Evolutionary conservation across 257 asterid genomes (phyloP), one percentile per base, ranked within the genome.

Genomic region (Verbascum thapsus): DNA sequence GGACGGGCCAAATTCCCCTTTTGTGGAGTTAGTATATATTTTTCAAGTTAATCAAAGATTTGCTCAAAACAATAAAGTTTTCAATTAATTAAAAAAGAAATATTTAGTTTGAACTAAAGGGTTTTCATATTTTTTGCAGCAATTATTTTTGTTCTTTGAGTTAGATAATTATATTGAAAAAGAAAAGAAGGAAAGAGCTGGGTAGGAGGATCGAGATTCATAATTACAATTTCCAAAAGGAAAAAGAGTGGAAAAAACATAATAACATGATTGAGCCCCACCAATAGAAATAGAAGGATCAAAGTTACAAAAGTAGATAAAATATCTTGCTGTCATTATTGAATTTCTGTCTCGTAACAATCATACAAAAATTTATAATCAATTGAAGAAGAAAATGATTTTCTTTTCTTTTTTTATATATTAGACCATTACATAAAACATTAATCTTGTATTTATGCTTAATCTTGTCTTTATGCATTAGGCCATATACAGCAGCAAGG

Each of bases 41-140:
- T 66, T 18, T 23, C 56, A 65, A 70, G 52, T 67, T 45, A 20
- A 61, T 49, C 55, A 38, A 50, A 45, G 59, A 49, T 72, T 67
- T 41, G 64, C 77, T 70, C 73, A 74, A 76, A 64, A 42, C 76
- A 63, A 39, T 64, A 75, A 75, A 70, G 72, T 55, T 66, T 22
- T 62, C n/a, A n/a, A n/a, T 64, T 54, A 50, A 53, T 9, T 50
- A 63, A 48, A 67, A 54, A 74, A 61, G n/a, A 43, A 51, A 22
- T 23, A 44, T 37, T 5, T 41, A 55, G 26, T 55, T 34, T 54
- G 26, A 54, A 63, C 42, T 35, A 70, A 62, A 32, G 45, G 15
- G 3, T 16, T 35, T 32, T 53, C 18, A 42, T 48, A 15, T 7
- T 7, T 48, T 48, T 48, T 8, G 15, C 13, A 8, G 13, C 23